Percentiles rank a stretch among this genome's conserved stretches.
Evolutionary conservation across 192 early-diverging fungal genomes (phyloP).

Genomic region (Dimargaris cristalligena): DNA sequence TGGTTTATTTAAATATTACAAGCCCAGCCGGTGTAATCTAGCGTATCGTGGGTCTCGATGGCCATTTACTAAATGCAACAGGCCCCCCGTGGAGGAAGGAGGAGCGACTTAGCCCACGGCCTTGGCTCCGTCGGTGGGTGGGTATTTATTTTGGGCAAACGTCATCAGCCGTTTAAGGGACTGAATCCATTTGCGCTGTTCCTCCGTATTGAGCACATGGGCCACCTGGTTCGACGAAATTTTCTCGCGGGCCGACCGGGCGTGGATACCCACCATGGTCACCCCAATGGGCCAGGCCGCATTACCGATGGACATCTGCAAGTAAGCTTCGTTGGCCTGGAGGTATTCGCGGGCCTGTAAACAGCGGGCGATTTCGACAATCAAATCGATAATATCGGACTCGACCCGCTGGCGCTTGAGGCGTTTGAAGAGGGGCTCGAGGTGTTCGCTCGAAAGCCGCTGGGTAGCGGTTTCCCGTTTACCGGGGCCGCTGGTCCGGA

Average conservation of each 20-base stretch:
- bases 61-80: too few species aligned
- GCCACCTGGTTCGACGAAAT: slow-evolving; percentile 90
- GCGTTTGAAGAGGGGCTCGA: slow-evolving; percentile 80
- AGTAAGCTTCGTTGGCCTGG: slow-evolving; percentile 82
- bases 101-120: slow-evolving; percentile 24
- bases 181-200: slow-evolving; percentile 97
- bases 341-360: slow-evolving; percentile 80
- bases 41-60: too few species aligned
- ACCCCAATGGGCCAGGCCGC: slow-evolving; percentile 98
- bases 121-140: slow-evolving; percentile 48
- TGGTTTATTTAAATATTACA: too few species aligned
- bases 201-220: slow-evolving; percentile 93
- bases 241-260: slow-evolving; percentile 89
- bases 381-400: slow-evolving; percentile 72
- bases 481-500: slow-evolving; percentile 60
- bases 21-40: too few species aligned
- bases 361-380: slow-evolving; percentile 75
- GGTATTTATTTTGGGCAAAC: slow-evolving; percentile 83
- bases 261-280: slow-evolving; percentile 96
- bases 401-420: slow-evolving; percentile 58
- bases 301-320: slow-evolving; percentile 90
- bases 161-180: slow-evolving; percentile 91
- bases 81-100: too few species aligned
- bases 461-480: slow-evolving; percentile 67
- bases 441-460: slow-evolving; percentile 69